Evolutionary conservation across 768 basidiomycete species (phyloP).

Genomic region (Sistotremastrum niveocremeum): DNA sequence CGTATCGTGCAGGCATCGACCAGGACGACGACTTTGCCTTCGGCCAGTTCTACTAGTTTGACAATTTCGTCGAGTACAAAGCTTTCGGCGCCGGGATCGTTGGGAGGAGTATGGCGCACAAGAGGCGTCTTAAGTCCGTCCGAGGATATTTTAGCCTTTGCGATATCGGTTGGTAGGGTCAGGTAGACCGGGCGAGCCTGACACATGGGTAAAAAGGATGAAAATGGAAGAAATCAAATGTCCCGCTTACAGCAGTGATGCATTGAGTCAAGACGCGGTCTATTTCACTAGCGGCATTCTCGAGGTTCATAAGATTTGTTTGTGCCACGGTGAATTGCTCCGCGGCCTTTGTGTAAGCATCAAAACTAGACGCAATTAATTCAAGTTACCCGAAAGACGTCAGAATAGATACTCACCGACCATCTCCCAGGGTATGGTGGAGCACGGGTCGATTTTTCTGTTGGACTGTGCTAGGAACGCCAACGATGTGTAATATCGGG

Average conservation of each 20-base stretch:
- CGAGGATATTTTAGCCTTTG: constrained; percentile 50
- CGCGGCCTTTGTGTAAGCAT: constrained; percentile 66
- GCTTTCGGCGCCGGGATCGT: constrained; percentile 44
- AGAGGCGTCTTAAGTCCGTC: constrained; percentile 50
- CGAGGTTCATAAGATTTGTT: constrained; percentile 38
- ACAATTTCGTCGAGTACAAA: constrained; percentile 66
- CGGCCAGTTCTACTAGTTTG: constrained; percentile 45
- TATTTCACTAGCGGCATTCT: constrained; percentile 51
- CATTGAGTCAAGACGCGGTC: constrained; percentile 68
- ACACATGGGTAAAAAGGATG: background rate
- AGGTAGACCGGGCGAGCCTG: constrained; percentile 83
- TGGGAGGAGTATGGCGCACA: constrained; percentile 31
- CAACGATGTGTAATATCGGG: constrained; percentile 80
- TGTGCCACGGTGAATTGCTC: constrained; percentile 64
- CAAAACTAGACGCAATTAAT: constrained; percentile 33
- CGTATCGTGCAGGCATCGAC: constrained; percentile 73
- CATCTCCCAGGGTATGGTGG: constrained; percentile 84
- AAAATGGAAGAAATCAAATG: background rate
- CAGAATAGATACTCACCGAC: constrained; percentile 29
- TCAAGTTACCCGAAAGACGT: background rate
- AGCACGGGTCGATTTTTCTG: constrained; percentile 61
- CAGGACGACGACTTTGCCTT: constrained; percentile 53
- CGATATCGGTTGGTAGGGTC: constrained; percentile 74
- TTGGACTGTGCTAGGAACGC: constrained; percentile 62
- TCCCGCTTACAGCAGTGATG: constrained; percentile 32